Base-by-base conservation (phyloP, 2,329 filamentous ascomycete genomes). In the Colletotrichum shisoi region DNA sequence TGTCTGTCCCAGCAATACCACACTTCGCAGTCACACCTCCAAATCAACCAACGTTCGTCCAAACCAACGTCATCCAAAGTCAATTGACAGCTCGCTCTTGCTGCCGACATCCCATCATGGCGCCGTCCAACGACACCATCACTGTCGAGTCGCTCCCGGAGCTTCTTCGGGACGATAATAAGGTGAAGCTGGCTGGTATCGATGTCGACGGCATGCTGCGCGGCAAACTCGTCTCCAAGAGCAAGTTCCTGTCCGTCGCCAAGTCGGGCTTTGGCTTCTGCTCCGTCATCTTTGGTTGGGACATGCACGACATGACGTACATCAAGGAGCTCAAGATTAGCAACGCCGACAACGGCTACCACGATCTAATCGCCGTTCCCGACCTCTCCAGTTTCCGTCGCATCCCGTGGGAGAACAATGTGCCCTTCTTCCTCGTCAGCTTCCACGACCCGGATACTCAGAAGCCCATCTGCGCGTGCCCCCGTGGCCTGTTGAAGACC, bases 221-320 rank as follows among this genome's bases (percentile, higher is more conserved):
- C 63, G 93, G 93, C 72, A 97, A 97, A 81, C 85, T 97, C 69
- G 89, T 97, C 79, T 92, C 92, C 73, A 96, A 96, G 84, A 91
- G 90, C 76, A 97, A 97, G 81, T 97, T 97, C 78, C 82, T 97
- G 44, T 92, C 91, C 37, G 86, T 97, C 60, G 90, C 89, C n/a
- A 79, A 86, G 48, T 85, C 88, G 51, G 94, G 93, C 58, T 97
- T 97, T 73, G 94, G 93, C 61, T 97, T 97, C 83, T 97, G 94
- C 82, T 95, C 91, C 21, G 93, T 97, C 71, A 88, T 97, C 71
- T 97, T 96, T 74, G 93, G 94, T 76, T 97, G 94, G 94, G 93
- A 97, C 79, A 96, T 97, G 92, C 93, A 97, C 79, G 94, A 97
- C 75, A 85, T 88, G 81, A 96, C 92, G 12, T 97, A 97, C 78